Percentiles rank a stretch among this genome's conserved stretches.
Evolutionary conservation across 306 rosid genomes (phyloP).

Genomic region (Sophora flavescens): DNA sequence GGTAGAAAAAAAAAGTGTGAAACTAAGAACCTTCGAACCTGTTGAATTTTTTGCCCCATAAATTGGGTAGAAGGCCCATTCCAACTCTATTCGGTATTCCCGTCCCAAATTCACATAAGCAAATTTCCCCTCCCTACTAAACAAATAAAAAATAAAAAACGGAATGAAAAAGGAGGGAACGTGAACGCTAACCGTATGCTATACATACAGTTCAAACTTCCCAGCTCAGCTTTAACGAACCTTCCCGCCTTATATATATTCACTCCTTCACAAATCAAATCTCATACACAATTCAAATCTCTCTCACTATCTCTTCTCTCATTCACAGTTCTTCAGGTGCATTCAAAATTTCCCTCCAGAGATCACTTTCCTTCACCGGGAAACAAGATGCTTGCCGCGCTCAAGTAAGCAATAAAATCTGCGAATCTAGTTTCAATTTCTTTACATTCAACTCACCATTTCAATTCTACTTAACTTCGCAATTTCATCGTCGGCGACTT

Average conservation of each 20-base stretch:
- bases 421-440: slow-evolving; percentile 37
- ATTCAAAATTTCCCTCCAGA: slow-evolving; percentile 38
- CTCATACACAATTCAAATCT: slow-evolving; percentile 27
- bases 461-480: slow-evolving; percentile 12
- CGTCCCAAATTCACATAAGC: background rate
- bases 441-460: background rate
- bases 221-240: background rate
- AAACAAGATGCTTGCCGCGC: slow-evolving; percentile 72
- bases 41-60: no score
- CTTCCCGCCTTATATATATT: slow-evolving; percentile 62
- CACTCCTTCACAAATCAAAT: slow-evolving; percentile 9
- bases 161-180: slow-evolving; percentile 38
- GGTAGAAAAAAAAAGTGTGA: no score
- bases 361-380: slow-evolving; percentile 18
- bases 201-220: background rate
- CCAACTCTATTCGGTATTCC: background rate
- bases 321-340: slow-evolving; percentile 31
- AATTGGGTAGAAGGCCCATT: background rate
- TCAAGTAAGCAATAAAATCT: slow-evolving; percentile 64
- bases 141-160: background rate
- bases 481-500: slow-evolving; percentile 26
- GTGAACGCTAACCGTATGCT: slow-evolving; percentile 1
- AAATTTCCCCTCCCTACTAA: background rate
- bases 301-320: slow-evolving; percentile 37
- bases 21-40: no score